Evolutionary conservation across 2,329 filamentous ascomycete species (phyloP).

Genomic region (Exophiala viscosa): DNA sequence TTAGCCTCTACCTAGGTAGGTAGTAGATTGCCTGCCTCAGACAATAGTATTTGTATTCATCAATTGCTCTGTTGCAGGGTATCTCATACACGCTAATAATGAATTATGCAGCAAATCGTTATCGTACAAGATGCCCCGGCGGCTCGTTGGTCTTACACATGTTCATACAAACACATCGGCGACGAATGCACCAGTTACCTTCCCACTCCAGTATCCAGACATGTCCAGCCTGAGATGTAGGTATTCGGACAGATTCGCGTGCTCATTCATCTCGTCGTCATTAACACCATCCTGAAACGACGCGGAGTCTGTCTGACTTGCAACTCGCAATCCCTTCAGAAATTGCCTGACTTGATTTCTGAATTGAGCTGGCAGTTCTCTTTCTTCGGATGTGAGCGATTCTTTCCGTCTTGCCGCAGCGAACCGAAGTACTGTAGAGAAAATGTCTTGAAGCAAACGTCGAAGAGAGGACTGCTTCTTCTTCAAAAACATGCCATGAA

Average conservation of each 20-base stretch:
- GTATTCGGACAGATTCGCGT: slow-evolving; percentile 57
- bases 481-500: slow-evolving; percentile 68
- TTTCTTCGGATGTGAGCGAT: slow-evolving; percentile 40
- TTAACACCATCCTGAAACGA: slow-evolving; percentile 29
- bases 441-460: slow-evolving; percentile 71
- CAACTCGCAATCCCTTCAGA: slow-evolving; percentile 65
- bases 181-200: not conserved
- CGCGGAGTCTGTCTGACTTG: slow-evolving; percentile 58
- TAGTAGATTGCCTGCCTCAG: no score
- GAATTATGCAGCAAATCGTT: no score
- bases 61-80: no score
- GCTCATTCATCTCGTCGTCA: slow-evolving; percentile 27
- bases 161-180: no score
- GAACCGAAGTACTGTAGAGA: slow-evolving; percentile 67
- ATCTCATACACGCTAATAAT: no score
- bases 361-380: slow-evolving; percentile 59
- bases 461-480: slow-evolving; percentile 71
- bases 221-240: slow-evolving; percentile 68
- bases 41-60: no score
- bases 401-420: slow-evolving; percentile 40
- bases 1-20: no score
- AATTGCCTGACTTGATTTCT: slow-evolving; percentile 71
- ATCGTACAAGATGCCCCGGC: no score
- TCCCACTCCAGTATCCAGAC: slow-evolving; percentile 54
- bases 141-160: no score